Percentiles rank a stretch among this genome's conserved stretches.
phyloP scores from a whole-genome alignment of 352 stramenopile species.

The Elongisporangium prolatum region DNA sequence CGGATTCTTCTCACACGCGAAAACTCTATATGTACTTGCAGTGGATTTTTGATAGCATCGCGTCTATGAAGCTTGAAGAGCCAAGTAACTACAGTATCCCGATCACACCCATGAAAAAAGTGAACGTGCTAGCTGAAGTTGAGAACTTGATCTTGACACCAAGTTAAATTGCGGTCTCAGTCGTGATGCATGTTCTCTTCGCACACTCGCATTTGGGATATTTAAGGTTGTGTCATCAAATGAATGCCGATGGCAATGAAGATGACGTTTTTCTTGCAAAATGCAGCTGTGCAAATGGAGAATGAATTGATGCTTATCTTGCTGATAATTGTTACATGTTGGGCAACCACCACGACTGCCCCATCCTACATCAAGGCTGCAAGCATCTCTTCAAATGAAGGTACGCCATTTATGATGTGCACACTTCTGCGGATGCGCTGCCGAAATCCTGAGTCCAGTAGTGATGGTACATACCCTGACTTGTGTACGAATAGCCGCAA shows the following conservation, averaged over 20 bases:
- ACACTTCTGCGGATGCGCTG: slow-evolving; percentile 11
- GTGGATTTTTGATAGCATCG: slow-evolving; percentile 82
- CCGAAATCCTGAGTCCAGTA: slow-evolving; percentile 42
- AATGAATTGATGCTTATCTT: neutral
- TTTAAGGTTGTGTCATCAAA: too few relatives aligned
- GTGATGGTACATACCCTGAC: slow-evolving; percentile 11
- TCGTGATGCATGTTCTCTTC: slow-evolving; percentile 12
- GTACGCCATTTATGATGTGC: slow-evolving; percentile 16
- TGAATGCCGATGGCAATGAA: too few relatives aligned
- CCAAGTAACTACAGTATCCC: slow-evolving; percentile 25
- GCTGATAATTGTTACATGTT: neutral
- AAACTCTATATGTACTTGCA: slow-evolving; percentile 6
- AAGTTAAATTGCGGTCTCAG: slow-evolving; percentile 10
- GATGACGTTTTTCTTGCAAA: too few relatives aligned
- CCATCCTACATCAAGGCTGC: neutral
- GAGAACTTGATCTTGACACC: slow-evolving; percentile 19
- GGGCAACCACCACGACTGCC: slow-evolving; percentile 1
- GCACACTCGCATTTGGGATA: neutral
- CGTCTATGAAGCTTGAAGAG: slow-evolving; percentile 51
- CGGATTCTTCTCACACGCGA: neutral
- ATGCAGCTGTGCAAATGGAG: too few relatives aligned
- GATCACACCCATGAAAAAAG: slow-evolving; percentile 5
- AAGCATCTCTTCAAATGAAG: neutral
- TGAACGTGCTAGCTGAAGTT: slow-evolving; percentile 20
- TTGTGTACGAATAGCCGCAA: slow-evolving; percentile 22